These are phyloP conservation scores for Globisporangium paroecandrum DNA, from an alignment of 352 stramenopile species.

Conservation along the genomic window DNA sequence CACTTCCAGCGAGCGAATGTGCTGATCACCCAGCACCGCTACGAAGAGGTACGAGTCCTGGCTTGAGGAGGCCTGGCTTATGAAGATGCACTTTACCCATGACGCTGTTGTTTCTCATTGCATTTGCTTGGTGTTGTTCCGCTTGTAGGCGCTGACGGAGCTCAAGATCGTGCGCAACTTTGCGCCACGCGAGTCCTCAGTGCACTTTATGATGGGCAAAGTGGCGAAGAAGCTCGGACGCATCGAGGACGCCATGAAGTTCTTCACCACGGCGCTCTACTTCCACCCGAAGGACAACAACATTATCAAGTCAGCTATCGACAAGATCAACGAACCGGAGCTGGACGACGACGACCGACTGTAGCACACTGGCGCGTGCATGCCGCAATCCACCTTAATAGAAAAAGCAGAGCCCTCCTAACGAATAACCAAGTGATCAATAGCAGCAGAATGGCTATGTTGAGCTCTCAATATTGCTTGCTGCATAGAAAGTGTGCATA, in stretches of 20 bases:
- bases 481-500: constrained; percentile 2
- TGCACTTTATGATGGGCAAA: constrained; percentile 97
- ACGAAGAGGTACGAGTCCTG: constrained; percentile 60
- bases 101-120: background rate
- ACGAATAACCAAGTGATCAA: background rate
- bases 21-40: constrained; percentile 90
- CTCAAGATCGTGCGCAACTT: constrained; percentile 91
- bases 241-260: constrained; percentile 92
- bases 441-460: background rate
- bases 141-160: constrained; percentile 77
- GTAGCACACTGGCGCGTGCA: constrained; percentile 18
- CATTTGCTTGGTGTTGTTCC: background rate
- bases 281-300: constrained; percentile 98
- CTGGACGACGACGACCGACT: constrained; percentile 50
- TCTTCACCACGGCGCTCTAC: constrained; percentile 95
- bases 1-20: constrained; percentile 95
- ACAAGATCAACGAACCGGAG: constrained; percentile 83
- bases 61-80: background rate
- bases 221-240: constrained; percentile 87
- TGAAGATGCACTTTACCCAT: background rate
- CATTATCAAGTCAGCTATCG: constrained; percentile 95
- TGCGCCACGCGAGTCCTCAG: constrained; percentile 93
- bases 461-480: background rate
- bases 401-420: background rate
- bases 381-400: background rate